phyloP scores from a whole-genome alignment of 768 basidiomycete genomes.

The Neoboletus brunneissimus region DNA sequence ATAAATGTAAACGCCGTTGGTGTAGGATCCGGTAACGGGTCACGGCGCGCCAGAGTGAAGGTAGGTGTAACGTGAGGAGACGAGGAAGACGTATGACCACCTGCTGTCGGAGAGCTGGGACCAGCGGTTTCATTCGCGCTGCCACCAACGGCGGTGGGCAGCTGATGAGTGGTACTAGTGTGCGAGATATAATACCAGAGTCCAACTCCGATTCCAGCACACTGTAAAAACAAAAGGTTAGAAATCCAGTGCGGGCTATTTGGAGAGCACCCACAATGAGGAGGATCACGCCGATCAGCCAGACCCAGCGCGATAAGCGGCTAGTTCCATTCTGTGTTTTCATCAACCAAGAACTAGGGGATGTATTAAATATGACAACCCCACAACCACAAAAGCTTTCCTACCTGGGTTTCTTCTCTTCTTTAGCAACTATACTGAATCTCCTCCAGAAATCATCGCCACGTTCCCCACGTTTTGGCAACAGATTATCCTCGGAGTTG shows the following conservation, averaged over 20 bases:
- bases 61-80: constrained; percentile 57
- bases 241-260: not conserved
- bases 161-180: constrained; percentile 44
- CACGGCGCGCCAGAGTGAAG: constrained; percentile 50
- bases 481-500: constrained; percentile 60
- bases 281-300: constrained; percentile 61
- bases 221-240: constrained; percentile 27
- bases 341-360: constrained; percentile 58
- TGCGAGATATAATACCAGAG: constrained; percentile 60
- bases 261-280: constrained; percentile 42
- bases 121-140: constrained; percentile 44
- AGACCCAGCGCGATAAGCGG: constrained; percentile 65
- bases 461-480: constrained; percentile 66
- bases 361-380: not conserved
- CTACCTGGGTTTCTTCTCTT: constrained; percentile 55
- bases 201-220: constrained; percentile 54
- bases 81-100: constrained; percentile 19
- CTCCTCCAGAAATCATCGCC: constrained; percentile 87
- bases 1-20: constrained; percentile 12
- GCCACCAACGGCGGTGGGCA: constrained; percentile 65
- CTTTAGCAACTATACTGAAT: constrained; percentile 80
- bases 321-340: constrained; percentile 55
- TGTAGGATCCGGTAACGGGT: constrained; percentile 18
- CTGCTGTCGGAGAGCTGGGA: constrained; percentile 13
- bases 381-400: not conserved